Evolutionary conservation across 208 protist genomes (phyloP).

Genomic region (Novymonas esmeraldas): DNA sequence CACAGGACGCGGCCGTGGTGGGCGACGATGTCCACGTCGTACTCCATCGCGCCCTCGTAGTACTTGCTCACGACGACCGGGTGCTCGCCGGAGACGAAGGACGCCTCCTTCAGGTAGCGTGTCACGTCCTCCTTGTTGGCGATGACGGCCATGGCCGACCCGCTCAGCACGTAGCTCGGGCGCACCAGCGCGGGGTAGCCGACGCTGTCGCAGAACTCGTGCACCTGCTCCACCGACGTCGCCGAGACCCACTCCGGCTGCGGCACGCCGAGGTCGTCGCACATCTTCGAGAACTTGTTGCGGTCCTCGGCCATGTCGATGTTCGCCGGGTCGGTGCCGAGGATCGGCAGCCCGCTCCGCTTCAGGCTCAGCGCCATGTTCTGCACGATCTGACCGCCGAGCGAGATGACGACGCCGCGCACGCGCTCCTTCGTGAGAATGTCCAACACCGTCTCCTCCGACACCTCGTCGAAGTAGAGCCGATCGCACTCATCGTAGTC

Average conservation of each 20-base stretch:
- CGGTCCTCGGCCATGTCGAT: slow-evolving; percentile 98
- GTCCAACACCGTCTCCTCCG: slow-evolving; percentile 96
- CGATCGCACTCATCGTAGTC: slow-evolving; percentile 98
- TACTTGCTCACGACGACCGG: slow-evolving; percentile 98
- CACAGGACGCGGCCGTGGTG: slow-evolving; percentile 95
- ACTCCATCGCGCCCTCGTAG: slow-evolving; percentile 96
- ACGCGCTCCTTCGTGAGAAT: slow-evolving; percentile 95
- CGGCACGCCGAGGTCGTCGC: slow-evolving; percentile 94
- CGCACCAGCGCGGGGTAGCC: slow-evolving; percentile 96
- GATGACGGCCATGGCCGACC: slow-evolving; percentile 97
- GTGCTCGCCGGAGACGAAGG: slow-evolving; percentile 87
- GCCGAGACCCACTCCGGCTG: slow-evolving; percentile 98
- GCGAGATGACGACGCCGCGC: slow-evolving; percentile 94
- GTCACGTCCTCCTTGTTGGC: slow-evolving; percentile 91
- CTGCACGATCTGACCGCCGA: slow-evolving; percentile 98
- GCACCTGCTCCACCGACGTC: slow-evolving; percentile 87
- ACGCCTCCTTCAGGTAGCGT: slow-evolving; percentile 93
- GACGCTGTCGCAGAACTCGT: slow-evolving; percentile 89
- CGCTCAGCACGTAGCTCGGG: slow-evolving; percentile 97
- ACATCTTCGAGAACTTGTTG: slow-evolving; percentile 94
- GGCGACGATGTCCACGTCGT: slow-evolving; percentile 99
- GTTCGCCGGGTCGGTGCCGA: slow-evolving; percentile 95
- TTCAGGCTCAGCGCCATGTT: slow-evolving; percentile 97
- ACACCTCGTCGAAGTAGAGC: slow-evolving; percentile 99
- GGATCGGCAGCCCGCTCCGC: slow-evolving; percentile 87